phyloP scores from a whole-genome alignment of 176 grass and related monocot genomes.

The Carex myosuroides region DNA sequence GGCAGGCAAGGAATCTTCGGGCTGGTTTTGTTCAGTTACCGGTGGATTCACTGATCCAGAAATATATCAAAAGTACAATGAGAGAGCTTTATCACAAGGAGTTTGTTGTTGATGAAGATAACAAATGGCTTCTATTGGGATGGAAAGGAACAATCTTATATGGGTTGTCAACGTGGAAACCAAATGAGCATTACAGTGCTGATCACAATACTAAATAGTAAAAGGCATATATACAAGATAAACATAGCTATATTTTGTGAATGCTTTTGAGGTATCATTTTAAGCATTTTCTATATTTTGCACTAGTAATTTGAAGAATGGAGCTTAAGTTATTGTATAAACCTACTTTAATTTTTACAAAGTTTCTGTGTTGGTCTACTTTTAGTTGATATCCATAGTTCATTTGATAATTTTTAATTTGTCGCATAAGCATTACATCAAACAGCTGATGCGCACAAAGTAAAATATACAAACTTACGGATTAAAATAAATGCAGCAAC shows the following conservation, averaged over 20 bases:
- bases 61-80: constrained; percentile 6
- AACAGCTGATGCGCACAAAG: not conserved
- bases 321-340: not conserved
- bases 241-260: not conserved
- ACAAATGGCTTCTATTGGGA: constrained; percentile 36
- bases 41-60: constrained; percentile 28
- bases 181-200: not conserved
- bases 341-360: not conserved
- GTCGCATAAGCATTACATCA: not conserved
- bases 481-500: not conserved
- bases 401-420: not conserved
- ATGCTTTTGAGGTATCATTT: not conserved
- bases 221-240: not conserved
- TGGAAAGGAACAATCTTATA: constrained; percentile 40
- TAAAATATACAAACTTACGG: not conserved
- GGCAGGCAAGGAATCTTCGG: constrained; percentile 36
- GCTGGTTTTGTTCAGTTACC: constrained; percentile 40
- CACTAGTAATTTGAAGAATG: not conserved
- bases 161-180: constrained; percentile 40
- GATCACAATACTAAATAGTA: not conserved
- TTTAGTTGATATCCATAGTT: not conserved
- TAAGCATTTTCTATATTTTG: not conserved
- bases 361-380: not conserved
- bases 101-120: constrained; percentile 36
- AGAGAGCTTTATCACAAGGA: constrained; percentile 33